Evolutionary conservation across 805 yeast genomes (phyloP), one percentile per base, ranked within the genome.

Genomic region (Cyberlindnera nakhonratchasimensis): DNA sequence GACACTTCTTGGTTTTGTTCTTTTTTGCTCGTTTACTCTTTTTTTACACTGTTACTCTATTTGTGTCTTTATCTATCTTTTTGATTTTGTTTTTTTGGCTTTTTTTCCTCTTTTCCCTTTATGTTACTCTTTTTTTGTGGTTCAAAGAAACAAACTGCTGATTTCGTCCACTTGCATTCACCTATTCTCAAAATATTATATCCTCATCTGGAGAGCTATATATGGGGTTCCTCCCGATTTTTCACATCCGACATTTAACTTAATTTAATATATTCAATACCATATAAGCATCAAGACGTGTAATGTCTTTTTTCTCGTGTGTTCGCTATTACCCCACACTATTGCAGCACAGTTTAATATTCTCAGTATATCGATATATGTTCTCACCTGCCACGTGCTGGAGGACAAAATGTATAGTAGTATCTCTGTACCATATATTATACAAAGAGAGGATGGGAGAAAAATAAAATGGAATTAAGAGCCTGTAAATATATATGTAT

Each of bases 1-100:
- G 31, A 29, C 31, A 29, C 17, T 29, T n/a, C n/a, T 16, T 29
- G 31, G 31, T 29, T 29, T 29, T n/a, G 28, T 25, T 25, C 28
- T 25, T 6, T 25, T 25, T 13, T 25, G 12, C 12, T 25, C 14
- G 28, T 25, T 25, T 25, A 5, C 28, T 10, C 28, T 25, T 14
- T 25, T 25, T 25, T 25, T 25, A 12, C n/a, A 12, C n/a, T 6
- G 12, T 12, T 25, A 12, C 28, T 5, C 12, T 25, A 25, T 6
- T 10, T 25, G 6, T 25, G 28, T 25, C 28, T 25, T 25, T 25
- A 14, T 25, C 28, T 25, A 25, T 14, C 5, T 12, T 25, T 25
- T 5, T 23, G 26, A 14, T 29, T 29, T 17, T 9, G 16, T 29
- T 8, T 14, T n/a, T 10, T 17, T 29, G 9, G n/a, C 20, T n/a